Evolutionary conservation across 106 monocot species (phyloP).

Genomic region (Dendrobium officinale): DNA sequence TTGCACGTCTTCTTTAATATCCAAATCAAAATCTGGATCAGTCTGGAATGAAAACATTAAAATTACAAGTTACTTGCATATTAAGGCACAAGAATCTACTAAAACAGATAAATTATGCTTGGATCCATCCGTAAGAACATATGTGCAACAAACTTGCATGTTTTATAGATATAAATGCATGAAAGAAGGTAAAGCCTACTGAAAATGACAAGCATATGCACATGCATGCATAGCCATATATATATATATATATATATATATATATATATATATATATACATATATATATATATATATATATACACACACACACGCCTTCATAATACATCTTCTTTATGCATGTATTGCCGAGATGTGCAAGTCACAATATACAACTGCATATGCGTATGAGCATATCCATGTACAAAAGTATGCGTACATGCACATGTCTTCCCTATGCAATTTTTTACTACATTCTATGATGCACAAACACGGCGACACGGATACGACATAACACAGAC

Average conservation of each 20-base stretch:
- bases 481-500: too few relatives aligned
- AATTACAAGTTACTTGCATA: background rate
- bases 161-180: background rate
- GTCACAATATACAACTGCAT: background rate
- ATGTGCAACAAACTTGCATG: background rate
- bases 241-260: too few relatives aligned
- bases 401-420: background rate
- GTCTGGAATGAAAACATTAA: constrained; percentile 33
- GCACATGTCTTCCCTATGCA: too few relatives aligned
- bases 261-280: too few relatives aligned
- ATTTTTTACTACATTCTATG: too few relatives aligned
- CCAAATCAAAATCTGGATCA: constrained; percentile 92
- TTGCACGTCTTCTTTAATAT: constrained; percentile 92
- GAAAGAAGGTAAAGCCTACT: background rate
- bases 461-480: too few relatives aligned
- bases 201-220: background rate
- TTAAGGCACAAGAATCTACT: background rate
- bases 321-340: background rate
- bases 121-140: background rate
- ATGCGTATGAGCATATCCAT: background rate
- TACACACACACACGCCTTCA: background rate
- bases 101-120: background rate
- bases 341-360: too few relatives aligned
- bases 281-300: too few relatives aligned
- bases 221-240: too few relatives aligned